These are phyloP conservation scores for Colletotrichum tropicicola DNA, from an alignment of 2,329 filamentous ascomycete species.

Conservation along the genomic window DNA sequence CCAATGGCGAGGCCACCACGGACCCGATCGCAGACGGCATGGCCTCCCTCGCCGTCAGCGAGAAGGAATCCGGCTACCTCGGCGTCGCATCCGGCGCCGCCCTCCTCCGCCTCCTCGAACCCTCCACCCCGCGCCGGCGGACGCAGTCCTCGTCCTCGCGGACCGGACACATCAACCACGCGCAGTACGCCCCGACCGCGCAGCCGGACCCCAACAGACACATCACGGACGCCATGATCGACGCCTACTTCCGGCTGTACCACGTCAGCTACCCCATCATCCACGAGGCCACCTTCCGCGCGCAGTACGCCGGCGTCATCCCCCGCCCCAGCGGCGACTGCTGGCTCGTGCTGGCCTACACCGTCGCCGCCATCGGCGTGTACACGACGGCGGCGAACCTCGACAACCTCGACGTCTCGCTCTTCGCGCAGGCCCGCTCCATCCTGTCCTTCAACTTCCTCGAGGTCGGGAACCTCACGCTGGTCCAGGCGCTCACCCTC, in stretches of 20 bases:
- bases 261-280: constrained; percentile 24
- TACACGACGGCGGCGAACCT: constrained; percentile 15
- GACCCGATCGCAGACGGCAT: constrained; percentile 46
- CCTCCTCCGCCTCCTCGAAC: constrained; percentile 48
- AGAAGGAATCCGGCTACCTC: constrained; percentile 52
- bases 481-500: constrained; percentile 42
- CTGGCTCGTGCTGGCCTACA: constrained; percentile 41
- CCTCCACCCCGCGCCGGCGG: constrained; percentile 36
- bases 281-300: constrained; percentile 18
- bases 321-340: constrained; percentile 40
- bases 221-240: constrained; percentile 41
- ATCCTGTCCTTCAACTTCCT: constrained; percentile 27
- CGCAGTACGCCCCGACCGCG: constrained; percentile 28
- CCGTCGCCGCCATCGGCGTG: constrained; percentile 15
- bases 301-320: constrained; percentile 37
- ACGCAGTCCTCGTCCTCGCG: constrained; percentile 29
- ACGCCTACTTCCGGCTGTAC: constrained; percentile 29
- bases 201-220: constrained; percentile 44
- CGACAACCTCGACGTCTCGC: constrained; percentile 3
- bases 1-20: constrained; percentile 30
- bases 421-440: constrained; percentile 12
- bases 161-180: constrained; percentile 12
- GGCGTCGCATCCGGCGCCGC: constrained; percentile 55
- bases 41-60: constrained; percentile 45
- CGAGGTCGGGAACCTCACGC: constrained; percentile 38